phyloP scores from a whole-genome alignment of 129 eudicot species.

The Sambucus nigra region DNA sequence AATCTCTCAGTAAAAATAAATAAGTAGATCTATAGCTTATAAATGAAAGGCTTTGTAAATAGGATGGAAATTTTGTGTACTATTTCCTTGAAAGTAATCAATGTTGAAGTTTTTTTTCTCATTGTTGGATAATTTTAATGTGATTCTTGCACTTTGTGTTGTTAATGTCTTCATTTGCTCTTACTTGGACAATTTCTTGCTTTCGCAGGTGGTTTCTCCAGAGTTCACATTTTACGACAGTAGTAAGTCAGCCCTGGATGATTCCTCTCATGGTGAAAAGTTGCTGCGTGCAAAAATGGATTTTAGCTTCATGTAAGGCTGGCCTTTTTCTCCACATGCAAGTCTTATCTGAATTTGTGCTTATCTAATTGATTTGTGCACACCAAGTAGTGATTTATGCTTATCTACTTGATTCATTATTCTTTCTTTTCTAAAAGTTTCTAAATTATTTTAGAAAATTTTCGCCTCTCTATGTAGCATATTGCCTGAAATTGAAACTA shows the following conservation, averaged over 20 bases:
- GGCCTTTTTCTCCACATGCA: conserved; percentile 1
- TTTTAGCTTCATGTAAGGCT: conserved; percentile 87
- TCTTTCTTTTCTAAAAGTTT: too few relatives aligned
- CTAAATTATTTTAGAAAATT: too few relatives aligned
- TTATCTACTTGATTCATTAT: too few relatives aligned
- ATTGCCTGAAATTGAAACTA: too few relatives aligned
- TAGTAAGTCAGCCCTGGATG: conserved; percentile 78
- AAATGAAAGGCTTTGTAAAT: background rate
- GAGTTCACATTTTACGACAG: conserved; percentile 95
- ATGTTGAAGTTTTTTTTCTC: background rate
- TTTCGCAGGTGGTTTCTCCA: conserved; percentile 81
- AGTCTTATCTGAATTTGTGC: too few relatives aligned
- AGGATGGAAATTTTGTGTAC: background rate
- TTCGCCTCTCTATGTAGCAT: too few relatives aligned
- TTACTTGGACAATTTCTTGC: conserved; percentile 20
- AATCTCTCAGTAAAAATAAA: too few relatives aligned
- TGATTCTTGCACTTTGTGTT: background rate
- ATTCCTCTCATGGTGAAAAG: conserved; percentile 72
- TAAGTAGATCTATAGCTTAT: background rate
- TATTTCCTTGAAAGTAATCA: background rate
- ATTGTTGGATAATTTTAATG: background rate
- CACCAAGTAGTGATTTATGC: too few relatives aligned
- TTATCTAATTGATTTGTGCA: too few relatives aligned
- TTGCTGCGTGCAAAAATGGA: conserved; percentile 94
- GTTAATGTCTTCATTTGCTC: background rate